Base-by-base conservation (phyloP, 202 grass and related monocot species). In the Bolboschoenoplectus hybrid region DNA sequence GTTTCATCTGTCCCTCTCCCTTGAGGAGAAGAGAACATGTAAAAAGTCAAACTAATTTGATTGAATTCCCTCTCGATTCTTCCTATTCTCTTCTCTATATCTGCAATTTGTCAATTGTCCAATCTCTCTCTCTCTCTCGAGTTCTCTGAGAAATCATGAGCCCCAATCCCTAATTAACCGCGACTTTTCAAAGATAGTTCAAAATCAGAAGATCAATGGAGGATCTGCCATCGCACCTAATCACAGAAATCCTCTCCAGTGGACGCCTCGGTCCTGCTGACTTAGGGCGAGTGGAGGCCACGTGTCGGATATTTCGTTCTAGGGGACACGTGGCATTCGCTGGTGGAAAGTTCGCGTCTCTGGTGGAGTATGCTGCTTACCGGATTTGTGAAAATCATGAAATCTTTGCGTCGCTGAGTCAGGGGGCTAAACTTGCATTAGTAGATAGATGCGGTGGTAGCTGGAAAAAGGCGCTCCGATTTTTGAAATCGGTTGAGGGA, bases 401-500 rank as follows among this genome's bases (percentile, higher is more conserved):
- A 0, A 89, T 86, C 1, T 97, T 96, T 63, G 73, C 69, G 6
- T 73, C 83, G 49, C 32, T 99, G 50, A 91, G 84, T 2, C 88
- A 74, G 3, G 86, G 60, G 2, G 88, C 83, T 0, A 86, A 86
- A 7, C 87, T 61, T 47, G 92, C 95, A 41, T 89, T 99, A 34
- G 85, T 97, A 11, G 90, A 90, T 55, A 83, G 97, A 74, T 99
- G 92, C 75, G 85, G 85, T 6, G 82, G 93, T 12, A 97, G 88
- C 88, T 99, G 97, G 92, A 99, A 99, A 84, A 99, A 93, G 85
- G 90, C 95, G 43, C 92, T 99, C 63, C 91, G 97, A 84, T 99
- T 99, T 88, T 78, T 99, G 62, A 92, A 99, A 84, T 94, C 85
- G 0, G 92, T 99, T 6, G 92, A 97, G 97, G 88, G 88, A 64